Evolutionary conservation across 805 yeast genomes (phyloP).

Genomic region (Yamadazyma nakazawae): DNA sequence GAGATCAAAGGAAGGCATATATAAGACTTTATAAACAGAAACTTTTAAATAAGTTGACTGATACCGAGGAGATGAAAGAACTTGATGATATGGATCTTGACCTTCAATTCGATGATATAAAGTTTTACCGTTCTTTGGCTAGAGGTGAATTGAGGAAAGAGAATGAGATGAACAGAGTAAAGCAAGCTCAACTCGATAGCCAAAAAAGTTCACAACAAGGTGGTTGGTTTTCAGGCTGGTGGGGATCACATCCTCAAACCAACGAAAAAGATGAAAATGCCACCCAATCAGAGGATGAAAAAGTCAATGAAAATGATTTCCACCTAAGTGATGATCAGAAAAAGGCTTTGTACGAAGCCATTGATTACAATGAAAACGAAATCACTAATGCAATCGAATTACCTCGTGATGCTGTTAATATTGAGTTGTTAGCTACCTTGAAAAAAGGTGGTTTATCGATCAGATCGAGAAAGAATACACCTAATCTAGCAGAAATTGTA

Average conservation of each 20-base stretch:
- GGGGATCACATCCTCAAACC: slow-evolving; percentile 38
- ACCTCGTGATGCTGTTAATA: slow-evolving; percentile 70
- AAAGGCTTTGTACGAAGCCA: slow-evolving; percentile 86
- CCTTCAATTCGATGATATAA: slow-evolving; percentile 72
- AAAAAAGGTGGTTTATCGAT: slow-evolving; percentile 76
- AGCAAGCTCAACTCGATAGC: slow-evolving; percentile 12
- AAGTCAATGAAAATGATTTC: slow-evolving; percentile 22
- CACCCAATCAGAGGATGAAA: not conserved
- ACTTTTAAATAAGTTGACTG: slow-evolving; percentile 30
- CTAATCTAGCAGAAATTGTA: slow-evolving; percentile 67
- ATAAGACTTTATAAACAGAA: slow-evolving; percentile 63
- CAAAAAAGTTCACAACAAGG: slow-evolving; percentile 13
- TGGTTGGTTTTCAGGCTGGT: slow-evolving; percentile 75
- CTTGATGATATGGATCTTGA: slow-evolving; percentile 55
- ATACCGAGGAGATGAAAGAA: slow-evolving; percentile 29
- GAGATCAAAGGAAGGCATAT: slow-evolving; percentile 71
- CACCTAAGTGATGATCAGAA: slow-evolving; percentile 78
- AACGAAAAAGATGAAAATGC: slow-evolving; percentile 4
- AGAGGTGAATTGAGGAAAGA: slow-evolving; percentile 63
- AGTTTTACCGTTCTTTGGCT: slow-evolving; percentile 81
- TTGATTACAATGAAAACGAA: slow-evolving; percentile 74
- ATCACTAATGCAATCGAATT: slow-evolving; percentile 53
- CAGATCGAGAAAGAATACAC: slow-evolving; percentile 33
- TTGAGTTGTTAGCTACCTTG: slow-evolving; percentile 65
- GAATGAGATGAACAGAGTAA: slow-evolving; percentile 20